Evolutionary conservation across 208 protist species (phyloP), one percentile per base, ranked within the genome.

Genomic region (Leishmania gerbilli): DNA sequence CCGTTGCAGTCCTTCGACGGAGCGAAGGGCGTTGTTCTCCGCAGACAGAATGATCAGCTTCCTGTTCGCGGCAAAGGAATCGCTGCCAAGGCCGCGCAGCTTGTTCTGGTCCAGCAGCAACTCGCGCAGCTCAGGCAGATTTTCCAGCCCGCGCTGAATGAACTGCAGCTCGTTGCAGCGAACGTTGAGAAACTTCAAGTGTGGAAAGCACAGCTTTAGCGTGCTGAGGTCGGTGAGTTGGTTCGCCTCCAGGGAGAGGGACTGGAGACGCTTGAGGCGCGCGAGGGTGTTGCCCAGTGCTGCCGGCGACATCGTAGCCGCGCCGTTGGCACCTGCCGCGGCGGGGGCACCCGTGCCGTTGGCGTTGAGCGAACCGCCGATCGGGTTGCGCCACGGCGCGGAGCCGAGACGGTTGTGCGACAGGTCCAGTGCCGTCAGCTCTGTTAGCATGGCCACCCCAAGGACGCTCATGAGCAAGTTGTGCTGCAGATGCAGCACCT

Each of bases 91-190:
- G 19, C 62, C 60, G 31, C 94, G 91, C 75, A 98, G 87, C 62
- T 93, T 95, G 88, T 99, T 99, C 76, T 96, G 91, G 79, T 98
- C 95, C 47, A 99, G 92, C 13, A 98, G 87, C 34, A 98, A 81
- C 85, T 98, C 95, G 9, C 91, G 96, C n/a, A 99, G 89, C 24
- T 95, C 86, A 0, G 84, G 82, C 17, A 98, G 79, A 42, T 81
- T 64, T 37, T 91, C 84, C 19, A 99, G 82, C n/a, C 94, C 93
- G 31, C 80, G 81, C n/a, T 97, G 95, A 58, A 99, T 56, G 31
- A 85, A 86, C 76, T 87, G 71, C 51, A 98, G 88, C 42, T 98
- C 95, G 87, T 99, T 99, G 40, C 86, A 82, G 71, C 92, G 91
- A 27, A 98, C 80, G 79, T 98, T 98, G 34, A 99, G 86, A 74